Base-by-base conservation (phyloP, 768 basidiomycete genomes). In the Russula brevipes region DNA sequence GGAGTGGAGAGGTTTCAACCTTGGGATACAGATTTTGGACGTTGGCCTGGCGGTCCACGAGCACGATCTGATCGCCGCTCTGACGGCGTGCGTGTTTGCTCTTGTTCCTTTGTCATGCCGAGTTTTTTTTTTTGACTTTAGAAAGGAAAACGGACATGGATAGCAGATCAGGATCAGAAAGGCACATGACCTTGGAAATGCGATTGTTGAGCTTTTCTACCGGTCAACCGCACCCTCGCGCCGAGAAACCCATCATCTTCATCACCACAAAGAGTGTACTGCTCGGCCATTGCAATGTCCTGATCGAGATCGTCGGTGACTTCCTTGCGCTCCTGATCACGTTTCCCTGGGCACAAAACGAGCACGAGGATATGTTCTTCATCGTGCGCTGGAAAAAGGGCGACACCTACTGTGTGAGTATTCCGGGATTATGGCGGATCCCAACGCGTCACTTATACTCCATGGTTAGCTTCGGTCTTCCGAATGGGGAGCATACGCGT, bases 321-420 rank as follows among this genome's bases (percentile, higher is more conserved):
- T 59, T 56, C 24, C 64, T 68, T n/a, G 64, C 51, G 7, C 49
- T 68, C 8, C 51, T 68, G 0, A 42, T 68, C 14, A 56, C 65
- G 11, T 68, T 59, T 30, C 64, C 64, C 30, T 59, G 39, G 57
- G 44, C 49, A 8, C 57, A 45, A 11, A 56, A 14, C n/a, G 53
- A 57, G 39, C 35, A 12, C 10, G 60, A 54, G 36, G 66, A 69
- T 47, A 57, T 47, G 59, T 68, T 72, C 33, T 66, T 60, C 38
- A 35, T 71, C 0, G 67, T 68, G 30, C 66, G 72, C 16, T 74
- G 73, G 73, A 70, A 70, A 66, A 69, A 70, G n/a, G 73, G 73
- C 0, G 57, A 60, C 1, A 55, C 54, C 5, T 39, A 66, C 45
- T 60, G 54, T 17, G 70, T 70, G 59, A 63, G 73, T 72, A 14